Conservation (phyloP, 345 rosid genomes). For the Tarenaya hassleriana region DNA sequence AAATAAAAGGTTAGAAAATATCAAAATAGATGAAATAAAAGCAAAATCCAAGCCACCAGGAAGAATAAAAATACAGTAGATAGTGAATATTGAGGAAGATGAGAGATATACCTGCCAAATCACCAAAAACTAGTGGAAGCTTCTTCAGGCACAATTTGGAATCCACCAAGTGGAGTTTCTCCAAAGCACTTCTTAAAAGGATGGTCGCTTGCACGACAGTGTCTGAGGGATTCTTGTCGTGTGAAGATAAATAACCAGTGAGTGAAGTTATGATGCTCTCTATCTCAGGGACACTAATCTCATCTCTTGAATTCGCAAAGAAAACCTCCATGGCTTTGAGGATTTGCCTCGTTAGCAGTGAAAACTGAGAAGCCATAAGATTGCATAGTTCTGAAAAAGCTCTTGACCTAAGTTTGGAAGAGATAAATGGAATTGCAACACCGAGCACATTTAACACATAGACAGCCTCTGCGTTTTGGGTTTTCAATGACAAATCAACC, state of each 20-base stretch:
- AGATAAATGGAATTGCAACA: slow-evolving; percentile 44
- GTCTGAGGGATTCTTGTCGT: slow-evolving; percentile 53
- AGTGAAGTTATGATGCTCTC: slow-evolving; percentile 48
- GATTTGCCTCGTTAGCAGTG: slow-evolving; percentile 52
- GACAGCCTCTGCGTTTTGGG: slow-evolving; percentile 56
- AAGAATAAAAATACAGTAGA: slow-evolving; percentile 6
- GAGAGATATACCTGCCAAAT: slow-evolving; percentile 50
- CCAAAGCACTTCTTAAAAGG: slow-evolving; percentile 47
- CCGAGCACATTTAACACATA: slow-evolving; percentile 68
- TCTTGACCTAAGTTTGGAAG: slow-evolving; percentile 40
- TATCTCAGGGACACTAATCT: slow-evolving; percentile 34
- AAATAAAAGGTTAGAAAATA: slow-evolving; percentile 6
- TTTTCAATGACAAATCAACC: slow-evolving; percentile 33
- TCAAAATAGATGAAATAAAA: not conserved
- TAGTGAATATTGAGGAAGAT: not conserved
- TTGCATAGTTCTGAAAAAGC: slow-evolving; percentile 44
- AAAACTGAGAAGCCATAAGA: slow-evolving; percentile 45
- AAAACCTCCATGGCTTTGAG: slow-evolving; percentile 50
- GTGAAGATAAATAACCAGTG: slow-evolving; percentile 45
- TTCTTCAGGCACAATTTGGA: slow-evolving; percentile 39
- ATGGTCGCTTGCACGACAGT: slow-evolving; percentile 46
- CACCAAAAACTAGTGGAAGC: slow-evolving; percentile 44
- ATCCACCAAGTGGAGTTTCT: slow-evolving; percentile 39
- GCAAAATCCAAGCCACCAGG: slow-evolving; percentile 1
- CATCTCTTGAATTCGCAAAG: slow-evolving; percentile 39